Base-by-base conservation (phyloP, 768 basidiomycete genomes). In the Hericium rajendrae region DNA sequence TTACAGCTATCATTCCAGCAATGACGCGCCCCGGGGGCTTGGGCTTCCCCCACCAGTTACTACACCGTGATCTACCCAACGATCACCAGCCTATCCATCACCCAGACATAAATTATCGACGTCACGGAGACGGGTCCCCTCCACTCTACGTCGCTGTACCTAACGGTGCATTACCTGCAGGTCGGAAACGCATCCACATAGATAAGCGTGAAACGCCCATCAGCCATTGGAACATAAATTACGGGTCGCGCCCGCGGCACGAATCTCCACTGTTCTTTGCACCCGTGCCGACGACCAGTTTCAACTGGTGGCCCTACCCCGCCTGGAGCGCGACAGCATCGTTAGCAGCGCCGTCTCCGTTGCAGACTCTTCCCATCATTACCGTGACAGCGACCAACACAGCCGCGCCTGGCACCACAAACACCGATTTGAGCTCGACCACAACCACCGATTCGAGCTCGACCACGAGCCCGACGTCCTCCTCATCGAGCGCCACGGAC, bases 291-390 rank as follows among this genome's bases (percentile, higher is more conserved):
- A 57, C 68, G 13, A 60, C 67, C 16, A 68, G 64, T 58, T 58
- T 69, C 51, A 60, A 69, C 54, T 71, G 70, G 70, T 71, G 70
- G 70, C 70, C 70, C 0, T 72, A 70, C 53, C 69, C 69, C 0
- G 52, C 69, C 1, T 69, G 66, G 43, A 57, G 54, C n/a, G 38
- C 38, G 13, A 43, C 55, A 6, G 37, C 40, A 6, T 43, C 58
- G 4, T 54, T 48, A 20, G 41, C 57, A 11, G 32, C 24, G 20
- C 48, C 49, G 10, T 26, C 48, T 22, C 39, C 26, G 39, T 12
- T 32, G 43, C 43, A 20, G 8, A n/a, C 20, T 2, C 43, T 20
- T 18, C n/a, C 43, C 4, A 8, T 46, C 43, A 48, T 48, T 11
- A 26, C 38, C 22, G 40, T 24, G 16, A 10, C 15, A 10, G 26